Evolutionary conservation across 2,329 filamentous ascomycete species (phyloP), one percentile per base, ranked within the genome.

Genomic region (Diaporthe sp.): DNA sequence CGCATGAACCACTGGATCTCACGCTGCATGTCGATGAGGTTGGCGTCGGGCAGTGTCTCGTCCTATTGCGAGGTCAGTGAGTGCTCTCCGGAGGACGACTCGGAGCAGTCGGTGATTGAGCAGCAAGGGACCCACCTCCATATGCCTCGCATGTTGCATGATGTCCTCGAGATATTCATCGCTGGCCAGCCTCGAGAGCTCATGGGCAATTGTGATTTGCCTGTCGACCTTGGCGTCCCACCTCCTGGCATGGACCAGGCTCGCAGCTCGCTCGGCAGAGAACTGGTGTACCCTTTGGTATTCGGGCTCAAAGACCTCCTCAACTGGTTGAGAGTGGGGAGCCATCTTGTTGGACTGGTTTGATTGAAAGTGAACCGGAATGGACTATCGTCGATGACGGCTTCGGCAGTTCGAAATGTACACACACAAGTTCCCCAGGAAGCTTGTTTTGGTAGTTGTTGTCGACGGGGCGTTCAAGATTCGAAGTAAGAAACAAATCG

Each of bases 1-100:
- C 97, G 90, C 97, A 99, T 99, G 87, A 97, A 98, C 97, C 97
- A 99, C 84, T 98, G 95, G 78, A 99, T 98, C 89, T 99, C 97
- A 79, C 96, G 95, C 86, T 99, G 97, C 85, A 98, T 98, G 84
- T 99, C 97, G 84, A 99, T 99, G 49, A 97, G 95, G 84, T 96
- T 96, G 84, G 98, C 96, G 85, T 99, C 97, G 72, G 97, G 95
- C 79, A 98, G 89, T 39, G 97, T 98, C 86, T 97, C 94, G 81
- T 93, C 91, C 90, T 91, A 71, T 67, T 28, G 1, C 34, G n/a
- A 58, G 15, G 71, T 77, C 62, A 77, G 76, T 71, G 2, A 37
- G 28, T 22, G 39, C 44, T 31, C 49, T 12, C 39, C 4, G 42
- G 53, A 22, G 60, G 58, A 12, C 17, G 53, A 75, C 51, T 37